These are phyloP conservation scores for Mycena galopus DNA, from an alignment of 768 basidiomycete species.

Conservation along the genomic window DNA sequence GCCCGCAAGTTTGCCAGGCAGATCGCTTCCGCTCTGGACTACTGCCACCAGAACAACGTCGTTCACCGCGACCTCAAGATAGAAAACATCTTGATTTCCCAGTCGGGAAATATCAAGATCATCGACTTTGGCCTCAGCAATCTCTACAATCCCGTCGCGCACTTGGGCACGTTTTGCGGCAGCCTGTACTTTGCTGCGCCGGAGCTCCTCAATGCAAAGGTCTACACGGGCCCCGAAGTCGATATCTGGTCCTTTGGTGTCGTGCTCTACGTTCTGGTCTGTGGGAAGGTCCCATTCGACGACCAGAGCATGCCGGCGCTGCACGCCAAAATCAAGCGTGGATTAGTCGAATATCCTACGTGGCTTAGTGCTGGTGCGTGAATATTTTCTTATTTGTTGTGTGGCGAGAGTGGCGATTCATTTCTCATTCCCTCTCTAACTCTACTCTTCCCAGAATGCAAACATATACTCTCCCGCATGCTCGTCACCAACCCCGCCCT, in stretches of 20 bases:
- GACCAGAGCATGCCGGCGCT: conserved; percentile 99
- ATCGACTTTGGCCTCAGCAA: conserved; percentile 99
- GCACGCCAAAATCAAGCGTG: conserved; percentile 99
- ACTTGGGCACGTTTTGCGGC: conserved; percentile 96
- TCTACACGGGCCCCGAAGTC: conserved; percentile 97
- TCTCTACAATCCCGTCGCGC: conserved; percentile 84
- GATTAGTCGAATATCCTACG: conserved; percentile 95
- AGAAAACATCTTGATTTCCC: conserved; percentile 99
- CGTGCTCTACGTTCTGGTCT: conserved; percentile 96
- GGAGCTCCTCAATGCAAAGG: conserved; percentile 95
- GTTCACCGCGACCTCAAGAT: conserved; percentile 99
- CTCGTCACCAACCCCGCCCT: conserved; percentile 92
- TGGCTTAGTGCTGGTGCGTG: conserved; percentile 93
- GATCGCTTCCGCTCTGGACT: conserved; percentile 95
- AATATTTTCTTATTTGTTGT: background rate
- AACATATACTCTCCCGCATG: conserved; percentile 93
- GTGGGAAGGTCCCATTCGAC: conserved; percentile 99
- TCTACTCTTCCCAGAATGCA: conserved; percentile 77
- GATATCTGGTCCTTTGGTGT: conserved; percentile 99
- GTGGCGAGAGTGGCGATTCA: too few species aligned
- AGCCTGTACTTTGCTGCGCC: conserved; percentile 99
- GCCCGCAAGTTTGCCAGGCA: conserved; percentile 98
- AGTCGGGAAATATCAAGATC: conserved; percentile 99
- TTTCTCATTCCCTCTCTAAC: background rate
- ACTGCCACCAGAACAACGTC: conserved; percentile 97